A percentile compares a stretch with the other conserved stretches of the same genome.
Conservation (phyloP, 2,329 filamentous ascomycete genomes). For the Aspergillus sp. region DNA sequence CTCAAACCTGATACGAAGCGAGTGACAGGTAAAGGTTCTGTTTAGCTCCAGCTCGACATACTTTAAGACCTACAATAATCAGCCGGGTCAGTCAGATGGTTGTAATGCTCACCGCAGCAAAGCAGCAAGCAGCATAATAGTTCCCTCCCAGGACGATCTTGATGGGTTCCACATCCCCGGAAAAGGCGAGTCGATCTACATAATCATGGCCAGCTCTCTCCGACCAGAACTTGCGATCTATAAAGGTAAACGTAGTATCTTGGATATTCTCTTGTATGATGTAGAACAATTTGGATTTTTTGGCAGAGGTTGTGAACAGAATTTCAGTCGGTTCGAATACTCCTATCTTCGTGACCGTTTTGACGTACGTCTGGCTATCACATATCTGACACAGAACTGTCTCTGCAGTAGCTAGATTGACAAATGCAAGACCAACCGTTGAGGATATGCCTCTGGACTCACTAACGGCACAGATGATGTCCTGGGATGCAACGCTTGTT, state of each 20-base stretch:
- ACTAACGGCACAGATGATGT: constrained; percentile 83
- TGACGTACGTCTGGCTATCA: constrained; percentile 88
- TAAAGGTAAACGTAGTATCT: constrained; percentile 61
- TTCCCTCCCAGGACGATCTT: constrained; percentile 79
- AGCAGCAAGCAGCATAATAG: constrained; percentile 80
- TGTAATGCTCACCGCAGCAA: constrained; percentile 69
- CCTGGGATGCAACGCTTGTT: constrained; percentile 61
- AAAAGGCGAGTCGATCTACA: constrained; percentile 76
- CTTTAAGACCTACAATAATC: constrained; percentile 65
- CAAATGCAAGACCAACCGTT: constrained; percentile 79
- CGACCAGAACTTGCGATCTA: constrained; percentile 82
- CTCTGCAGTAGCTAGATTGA: constrained; percentile 84
- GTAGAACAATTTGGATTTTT: constrained; percentile 72
- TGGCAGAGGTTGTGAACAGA: constrained; percentile 72
- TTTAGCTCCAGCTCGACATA: constrained; percentile 73
- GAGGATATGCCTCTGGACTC: constrained; percentile 87
- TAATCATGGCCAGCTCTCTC: constrained; percentile 76
- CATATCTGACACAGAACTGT: constrained; percentile 86
- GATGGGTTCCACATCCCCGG: constrained; percentile 76
- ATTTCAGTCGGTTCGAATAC: constrained; percentile 80
- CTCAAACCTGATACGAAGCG: constrained; percentile 81
- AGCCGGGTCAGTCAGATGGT: constrained; percentile 15
- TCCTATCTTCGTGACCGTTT: constrained; percentile 81
- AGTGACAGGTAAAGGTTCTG: constrained; percentile 72
- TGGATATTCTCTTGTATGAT: constrained; percentile 73